Conservation (phyloP, 106 monocot species). For the Triglochin maritima region DNA sequence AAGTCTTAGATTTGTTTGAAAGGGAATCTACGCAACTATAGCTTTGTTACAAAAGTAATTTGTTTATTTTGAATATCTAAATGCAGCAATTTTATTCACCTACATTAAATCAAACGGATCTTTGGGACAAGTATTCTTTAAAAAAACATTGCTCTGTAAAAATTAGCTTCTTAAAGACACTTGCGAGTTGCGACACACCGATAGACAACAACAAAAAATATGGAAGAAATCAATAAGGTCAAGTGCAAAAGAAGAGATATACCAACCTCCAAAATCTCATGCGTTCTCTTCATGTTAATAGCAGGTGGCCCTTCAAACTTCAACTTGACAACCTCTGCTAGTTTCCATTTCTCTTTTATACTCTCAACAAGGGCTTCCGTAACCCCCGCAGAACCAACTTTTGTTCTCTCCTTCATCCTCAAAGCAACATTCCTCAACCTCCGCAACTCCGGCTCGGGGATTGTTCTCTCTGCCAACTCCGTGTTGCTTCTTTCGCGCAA, state of each 20-base stretch:
- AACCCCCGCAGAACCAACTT: constrained; percentile 71
- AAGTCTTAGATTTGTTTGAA: too few species aligned
- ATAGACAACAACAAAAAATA: background rate
- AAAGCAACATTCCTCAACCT: constrained; percentile 68
- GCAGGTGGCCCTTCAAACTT: constrained; percentile 62
- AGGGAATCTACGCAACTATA: too few species aligned
- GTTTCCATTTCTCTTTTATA: constrained; percentile 75
- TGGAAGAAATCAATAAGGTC: background rate
- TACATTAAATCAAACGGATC: too few species aligned
- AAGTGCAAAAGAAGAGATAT: background rate
- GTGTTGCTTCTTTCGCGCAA: constrained; percentile 46
- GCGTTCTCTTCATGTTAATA: constrained; percentile 77
- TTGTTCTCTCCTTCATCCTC: constrained; percentile 89
- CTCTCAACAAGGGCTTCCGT: constrained; percentile 55
- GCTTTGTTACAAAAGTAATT: too few species aligned
- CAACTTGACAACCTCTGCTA: constrained; percentile 70
- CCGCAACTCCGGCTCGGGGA: constrained; percentile 64
- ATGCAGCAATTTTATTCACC: too few species aligned
- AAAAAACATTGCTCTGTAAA: too few species aligned
- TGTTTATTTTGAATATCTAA: too few species aligned
- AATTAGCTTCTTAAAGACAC: too few species aligned
- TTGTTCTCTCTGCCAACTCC: constrained; percentile 68
- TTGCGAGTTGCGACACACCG: too few species aligned
- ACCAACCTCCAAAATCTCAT: constrained; percentile 78
- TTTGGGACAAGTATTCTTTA: too few species aligned